Base-by-base conservation (phyloP, 2,329 filamentous ascomycete species). In the Fusarium oxysporum region DNA sequence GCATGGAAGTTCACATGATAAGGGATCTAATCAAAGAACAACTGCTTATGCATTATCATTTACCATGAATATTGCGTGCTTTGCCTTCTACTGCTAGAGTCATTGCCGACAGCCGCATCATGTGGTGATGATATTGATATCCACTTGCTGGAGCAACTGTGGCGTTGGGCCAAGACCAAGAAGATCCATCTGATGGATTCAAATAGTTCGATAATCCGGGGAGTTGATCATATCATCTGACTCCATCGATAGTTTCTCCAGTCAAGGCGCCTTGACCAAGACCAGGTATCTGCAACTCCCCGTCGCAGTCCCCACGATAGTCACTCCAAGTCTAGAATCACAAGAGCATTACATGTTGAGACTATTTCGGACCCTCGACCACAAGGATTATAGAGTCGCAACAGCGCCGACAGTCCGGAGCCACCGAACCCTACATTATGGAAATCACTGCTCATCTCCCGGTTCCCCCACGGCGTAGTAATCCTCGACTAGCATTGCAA, bases 141-240 rank as follows among this genome's bases (percentile, higher is more conserved):
- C 25, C 35, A 19, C 25, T 33, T 23, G 8, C 14, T 13, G 8
- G 38, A 33, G 6, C 11, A 43, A 38, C 5, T 41, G 19, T 57
- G 59, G 67, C 33, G n/a, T 16, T 37, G 25, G 23, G 53, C 45
- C 45, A 47, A 64, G 50, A 14, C 41, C 28, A 8, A 41, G 19
- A n/a, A 21, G 48, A 35, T 47, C 35, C 54, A 68, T 59, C 35
- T 25, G 35, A 48, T 47, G 37, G 47, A 48, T 28, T 43, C 54
- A 40, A 32, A 25, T 25, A 63, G 28, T 40, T 62, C 25, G 41
- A 47, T 41, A 14, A 30, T 68, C 64, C 70, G 70, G 70, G 70
- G 71, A 73, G 62, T 71, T 58, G 43, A 73, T 73, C 71, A 53
- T 45, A 40, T 28, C 32, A 57, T 55, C 35, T 54, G 61, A 61